phyloP scores from a whole-genome alignment of 139 green algal species.

The Coelastrella sp. region DNA sequence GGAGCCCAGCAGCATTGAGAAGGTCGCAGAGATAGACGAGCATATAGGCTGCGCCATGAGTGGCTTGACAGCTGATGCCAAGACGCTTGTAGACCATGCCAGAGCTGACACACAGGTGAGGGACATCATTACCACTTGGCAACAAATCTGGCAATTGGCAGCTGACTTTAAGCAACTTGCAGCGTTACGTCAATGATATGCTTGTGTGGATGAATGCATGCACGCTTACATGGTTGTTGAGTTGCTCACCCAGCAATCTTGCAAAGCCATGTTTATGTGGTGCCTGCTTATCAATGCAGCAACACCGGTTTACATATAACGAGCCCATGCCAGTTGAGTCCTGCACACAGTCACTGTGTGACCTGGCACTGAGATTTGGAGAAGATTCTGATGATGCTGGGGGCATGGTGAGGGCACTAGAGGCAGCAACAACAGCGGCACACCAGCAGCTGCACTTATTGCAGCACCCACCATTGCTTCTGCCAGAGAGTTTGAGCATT shows the following conservation, averaged over 20 bases:
- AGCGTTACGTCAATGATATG: neutral
- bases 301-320: conserved; percentile 98
- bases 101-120: conserved; percentile 90
- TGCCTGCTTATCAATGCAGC: conserved; percentile 65
- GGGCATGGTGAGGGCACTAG: conserved; percentile 59
- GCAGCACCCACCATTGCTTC: neutral
- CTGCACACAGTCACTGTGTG: conserved; percentile 93
- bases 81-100: conserved; percentile 97
- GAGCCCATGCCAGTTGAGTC: conserved; percentile 97
- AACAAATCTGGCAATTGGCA: neutral
- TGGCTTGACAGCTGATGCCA: conserved; percentile 96
- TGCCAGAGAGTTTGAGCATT: neutral
- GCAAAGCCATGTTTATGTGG: neutral
- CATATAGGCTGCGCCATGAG: conserved; percentile 98
- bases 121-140: neutral
- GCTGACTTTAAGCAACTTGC: neutral
- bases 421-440: neutral
- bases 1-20: conserved; percentile 96
- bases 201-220: neutral
- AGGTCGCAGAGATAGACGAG: conserved; percentile 96
- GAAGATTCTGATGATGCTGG: conserved; percentile 92
- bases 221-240: neutral
- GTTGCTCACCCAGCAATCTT: neutral
- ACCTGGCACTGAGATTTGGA: conserved; percentile 96
- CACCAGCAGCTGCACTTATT: neutral